Percentiles rank a stretch among this genome's conserved stretches.
These are phyloP conservation scores for Amylostereum chailletii DNA, from an alignment of 1,284 basidiomycete genomes.

Conservation along the genomic window DNA sequence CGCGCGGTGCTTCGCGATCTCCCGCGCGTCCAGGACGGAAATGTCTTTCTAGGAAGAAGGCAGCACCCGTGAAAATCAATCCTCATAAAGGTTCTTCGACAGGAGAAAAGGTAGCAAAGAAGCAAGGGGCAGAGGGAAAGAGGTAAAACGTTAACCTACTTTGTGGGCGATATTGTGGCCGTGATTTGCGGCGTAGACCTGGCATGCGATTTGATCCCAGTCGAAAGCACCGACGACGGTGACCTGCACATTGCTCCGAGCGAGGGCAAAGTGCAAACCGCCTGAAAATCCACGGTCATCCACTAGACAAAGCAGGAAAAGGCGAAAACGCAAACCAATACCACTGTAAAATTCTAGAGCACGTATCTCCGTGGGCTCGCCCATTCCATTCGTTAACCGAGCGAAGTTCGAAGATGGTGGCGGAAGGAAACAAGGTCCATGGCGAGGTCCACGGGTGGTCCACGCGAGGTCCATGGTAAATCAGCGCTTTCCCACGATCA, in stretches of 20 bases:
- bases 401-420: background rate
- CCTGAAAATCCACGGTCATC: conserved; percentile 29
- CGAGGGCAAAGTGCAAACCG: conserved; percentile 62
- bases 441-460: no score
- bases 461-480: no score
- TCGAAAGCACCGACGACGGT: conserved; percentile 57
- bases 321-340: conserved; percentile 38
- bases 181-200: conserved; percentile 55
- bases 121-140: background rate
- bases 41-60: conserved; percentile 49
- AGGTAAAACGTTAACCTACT: conserved; percentile 25
- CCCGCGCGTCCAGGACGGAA: conserved; percentile 39
- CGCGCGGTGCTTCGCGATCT: conserved; percentile 34
- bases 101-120: conserved; percentile 1
- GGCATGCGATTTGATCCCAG: conserved; percentile 67
- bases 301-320: conserved; percentile 2
- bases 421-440: no score
- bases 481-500: no score
- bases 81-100: background rate
- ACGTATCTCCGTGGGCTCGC: conserved; percentile 23
- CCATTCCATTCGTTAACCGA: background rate
- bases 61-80: background rate
- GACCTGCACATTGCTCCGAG: conserved; percentile 34
- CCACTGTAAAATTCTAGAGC: conserved; percentile 74
- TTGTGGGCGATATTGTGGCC: conserved; percentile 35